A percentile compares a stretch with the other conserved stretches of the same genome.
These are phyloP conservation scores for Pichia cabralensis DNA, from an alignment of 805 yeast genomes.

Conservation along the genomic window DNA sequence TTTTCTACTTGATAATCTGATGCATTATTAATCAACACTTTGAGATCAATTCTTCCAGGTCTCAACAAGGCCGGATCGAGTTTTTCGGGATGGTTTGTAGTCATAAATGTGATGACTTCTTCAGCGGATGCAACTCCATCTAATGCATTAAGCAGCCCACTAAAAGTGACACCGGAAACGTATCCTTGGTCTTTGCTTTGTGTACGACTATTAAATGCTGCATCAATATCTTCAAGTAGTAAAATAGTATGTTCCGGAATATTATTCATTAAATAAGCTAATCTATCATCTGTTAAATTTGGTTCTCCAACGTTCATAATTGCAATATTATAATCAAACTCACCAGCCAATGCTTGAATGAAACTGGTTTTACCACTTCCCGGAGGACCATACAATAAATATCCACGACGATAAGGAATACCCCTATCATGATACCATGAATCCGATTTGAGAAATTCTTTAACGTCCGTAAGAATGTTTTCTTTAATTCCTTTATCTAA, in stretches of 20 bases:
- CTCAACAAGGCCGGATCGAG: constrained; percentile 88
- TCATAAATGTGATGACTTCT: constrained; percentile 94
- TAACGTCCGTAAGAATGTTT: constrained; percentile 56
- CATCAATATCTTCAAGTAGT: constrained; percentile 87
- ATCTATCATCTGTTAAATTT: constrained; percentile 86
- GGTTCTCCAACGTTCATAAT: constrained; percentile 84
- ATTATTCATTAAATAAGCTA: constrained; percentile 93
- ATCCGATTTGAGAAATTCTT: constrained; percentile 70
- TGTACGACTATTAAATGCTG: constrained; percentile 80
- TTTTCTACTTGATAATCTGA: constrained; percentile 63
- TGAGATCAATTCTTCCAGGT: constrained; percentile 90
- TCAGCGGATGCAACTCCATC: constrained; percentile 98
- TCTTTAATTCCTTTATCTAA: constrained; percentile 70
- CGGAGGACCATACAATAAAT: constrained; percentile 91
- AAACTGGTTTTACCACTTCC: constrained; percentile 95
- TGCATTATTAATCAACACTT: constrained; percentile 81
- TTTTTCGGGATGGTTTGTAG: constrained; percentile 93
- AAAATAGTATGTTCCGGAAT: constrained; percentile 84
- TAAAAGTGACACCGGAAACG: constrained; percentile 84
- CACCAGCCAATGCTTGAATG: constrained; percentile 95
- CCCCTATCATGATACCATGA: constrained; percentile 93
- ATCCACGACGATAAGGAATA: constrained; percentile 95
- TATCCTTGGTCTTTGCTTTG: constrained; percentile 72
- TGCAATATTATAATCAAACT: constrained; percentile 90
- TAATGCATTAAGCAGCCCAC: constrained; percentile 85